Conservation (phyloP, 352 stramenopile genomes). For the Phytophthora citricola region DNA sequence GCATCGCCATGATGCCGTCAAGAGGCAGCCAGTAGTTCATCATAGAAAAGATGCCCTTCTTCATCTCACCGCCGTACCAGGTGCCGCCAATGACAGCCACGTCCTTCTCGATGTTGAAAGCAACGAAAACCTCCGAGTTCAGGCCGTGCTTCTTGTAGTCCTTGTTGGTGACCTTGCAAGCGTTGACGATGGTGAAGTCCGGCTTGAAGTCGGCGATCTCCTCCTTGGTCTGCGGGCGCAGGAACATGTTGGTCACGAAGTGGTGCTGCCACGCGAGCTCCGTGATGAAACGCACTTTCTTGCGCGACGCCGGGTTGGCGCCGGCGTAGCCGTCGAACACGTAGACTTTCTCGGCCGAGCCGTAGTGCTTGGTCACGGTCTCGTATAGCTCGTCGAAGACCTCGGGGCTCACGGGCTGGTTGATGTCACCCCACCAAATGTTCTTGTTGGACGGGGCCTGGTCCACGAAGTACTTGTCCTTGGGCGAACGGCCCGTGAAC, state of each 20-base stretch:
- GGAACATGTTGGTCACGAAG: conserved; percentile 98
- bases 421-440: conserved; percentile 98
- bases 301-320: conserved; percentile 91
- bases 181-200: conserved; percentile 99
- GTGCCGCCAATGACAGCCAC: conserved; percentile 96
- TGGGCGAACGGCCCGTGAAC: conserved; percentile 98
- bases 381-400: conserved; percentile 97
- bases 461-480: conserved; percentile 99
- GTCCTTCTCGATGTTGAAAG: conserved; percentile 97
- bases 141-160: conserved; percentile 95
- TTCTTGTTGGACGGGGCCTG: conserved; percentile 92
- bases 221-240: conserved; percentile 80
- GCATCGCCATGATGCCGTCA: conserved; percentile 97
- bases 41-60: conserved; percentile 98
- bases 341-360: conserved; percentile 93
- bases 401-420: conserved; percentile 92
- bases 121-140: conserved; percentile 96
- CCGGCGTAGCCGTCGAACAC: conserved; percentile 97
- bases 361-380: conserved; percentile 95
- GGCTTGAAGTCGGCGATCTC: conserved; percentile 95
- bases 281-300: conserved; percentile 98
- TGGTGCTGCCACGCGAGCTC: conserved; percentile 98
- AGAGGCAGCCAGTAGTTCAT: conserved; percentile 99
- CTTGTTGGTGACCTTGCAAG: conserved; percentile 95
- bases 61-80: conserved; percentile 98